A percentile compares a stretch with the other conserved stretches of the same genome.
Evolutionary conservation across 306 rosid genomes (phyloP).

Genomic region (Glycine latifolia): DNA sequence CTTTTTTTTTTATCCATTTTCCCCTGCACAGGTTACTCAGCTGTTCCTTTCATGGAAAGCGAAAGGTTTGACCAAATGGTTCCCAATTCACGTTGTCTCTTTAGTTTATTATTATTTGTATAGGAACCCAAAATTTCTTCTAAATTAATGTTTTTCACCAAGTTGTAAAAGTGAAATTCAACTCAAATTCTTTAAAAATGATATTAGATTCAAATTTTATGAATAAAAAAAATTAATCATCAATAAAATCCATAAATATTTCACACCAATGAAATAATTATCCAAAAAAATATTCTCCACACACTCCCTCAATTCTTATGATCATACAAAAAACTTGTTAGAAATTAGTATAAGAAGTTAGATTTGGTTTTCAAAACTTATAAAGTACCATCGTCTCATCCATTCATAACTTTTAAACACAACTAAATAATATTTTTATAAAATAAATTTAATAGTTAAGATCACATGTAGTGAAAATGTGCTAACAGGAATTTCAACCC

Average conservation of each 20-base stretch:
- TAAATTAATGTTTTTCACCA: slow-evolving; percentile 29
- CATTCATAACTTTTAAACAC: too few species aligned
- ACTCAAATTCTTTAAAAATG: too few species aligned
- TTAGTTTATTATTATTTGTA: slow-evolving; percentile 27
- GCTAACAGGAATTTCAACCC: too few species aligned
- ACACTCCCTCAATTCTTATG: not conserved
- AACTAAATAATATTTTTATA: too few species aligned
- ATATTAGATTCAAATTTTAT: too few species aligned
- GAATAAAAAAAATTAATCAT: too few species aligned
- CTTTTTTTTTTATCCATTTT: slow-evolving; percentile 67
- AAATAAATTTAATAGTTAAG: too few species aligned
- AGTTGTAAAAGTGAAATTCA: too few species aligned
- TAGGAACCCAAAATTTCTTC: slow-evolving; percentile 45
- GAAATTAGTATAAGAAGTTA: not conserved
- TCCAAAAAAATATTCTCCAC: not conserved
- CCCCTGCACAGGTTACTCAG: slow-evolving; percentile 70
- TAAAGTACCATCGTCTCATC: too few species aligned
- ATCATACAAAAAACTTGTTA: not conserved
- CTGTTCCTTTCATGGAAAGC: slow-evolving; percentile 85
- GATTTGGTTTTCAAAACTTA: not conserved
- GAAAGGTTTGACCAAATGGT: slow-evolving; percentile 71
- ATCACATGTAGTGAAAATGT: too few species aligned
- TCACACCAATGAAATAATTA: too few species aligned
- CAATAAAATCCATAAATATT: too few species aligned
- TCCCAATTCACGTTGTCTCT: slow-evolving; percentile 10